Base-by-base conservation (phyloP, 495 filamentous ascomycete genomes). In the Podospora bellae-mahoneyi region DNA sequence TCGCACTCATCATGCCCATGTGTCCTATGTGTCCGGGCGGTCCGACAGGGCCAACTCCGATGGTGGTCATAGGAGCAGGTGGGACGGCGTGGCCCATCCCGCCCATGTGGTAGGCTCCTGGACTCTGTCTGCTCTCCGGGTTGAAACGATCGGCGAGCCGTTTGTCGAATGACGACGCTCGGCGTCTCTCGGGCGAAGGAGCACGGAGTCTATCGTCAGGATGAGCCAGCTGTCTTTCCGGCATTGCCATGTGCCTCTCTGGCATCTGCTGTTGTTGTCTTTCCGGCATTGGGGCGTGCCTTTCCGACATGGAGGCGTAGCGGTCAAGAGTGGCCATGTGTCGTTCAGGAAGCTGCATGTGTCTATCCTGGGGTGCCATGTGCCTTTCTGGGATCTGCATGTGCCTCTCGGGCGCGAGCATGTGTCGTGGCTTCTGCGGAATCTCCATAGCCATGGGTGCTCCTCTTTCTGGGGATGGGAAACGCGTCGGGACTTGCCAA, bases 61-160 rank as follows among this genome's bases (percentile, higher is more conserved):
- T 59, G 0, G 73, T 67, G 30, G 64, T 62, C 23, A 62, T 64
- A 2, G 67, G 66, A 32, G 72, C 62, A 13, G 60, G 61, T 10
- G 61, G 61, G 32, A 63, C 34, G n/a, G 61, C 30, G 61, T n/a
- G 27, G 30, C 28, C 61, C 18, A 20, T 20, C 15, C 61, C 61
- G 5, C 18, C 16, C n/a, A 39, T 32, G 27, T 28, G 61, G 55
- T 20, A 58, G 6, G n/a, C 55, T 5, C 30, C 58, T 18, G 68
- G 73, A 26, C 32, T 65, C 9, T 72, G 71, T 56, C 75, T 69
- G 64, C 64, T 75, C 18, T 80, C 81, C 20, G 77, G 73, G 30
- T 82, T 82, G 68, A 84, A 80, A 57, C 82, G 75, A 64, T 78
- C 78, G 18, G 79, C 81, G 19, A 84, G 76, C 23, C 79, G 78